Evolutionary conservation across 257 asterid species (phyloP), one percentile per base, ranked within the genome.

Genomic region (Primulina huaijiensis): DNA sequence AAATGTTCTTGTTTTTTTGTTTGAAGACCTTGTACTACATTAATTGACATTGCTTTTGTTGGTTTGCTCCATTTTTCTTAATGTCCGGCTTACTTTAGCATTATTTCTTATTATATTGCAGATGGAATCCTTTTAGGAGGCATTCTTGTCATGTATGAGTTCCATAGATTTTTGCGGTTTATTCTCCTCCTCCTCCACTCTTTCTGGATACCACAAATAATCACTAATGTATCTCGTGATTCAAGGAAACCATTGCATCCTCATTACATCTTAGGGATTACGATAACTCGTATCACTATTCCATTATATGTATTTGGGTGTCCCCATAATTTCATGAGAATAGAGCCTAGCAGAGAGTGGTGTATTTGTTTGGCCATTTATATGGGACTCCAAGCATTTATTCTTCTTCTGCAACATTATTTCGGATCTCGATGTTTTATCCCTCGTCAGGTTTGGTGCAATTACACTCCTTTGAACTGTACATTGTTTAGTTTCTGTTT

Each of bases 81-180:
- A 62, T 20, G 30, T 71, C 17, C 53, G 65, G 65, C 29, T 40
- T 72, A 27, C 59, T 69, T 62, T 72, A 58, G 68, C 58, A 14
- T 35, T 72, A 60, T 17, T 50, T 50, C 21, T 3, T 50, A 71
- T 40, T 61, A 40, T 71, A 77, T 74, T 83, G 88, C 97, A 94
- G 97, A 94, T 78, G 97, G 97, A 77, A 85, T 89, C 78, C 96
- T 94, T 58, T 78, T 94, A 73, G 91, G 96, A 35, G 97, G 99
- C 70, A 88, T 94, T 77, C 77, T 94, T 72, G 71, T 94, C 46
- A 86, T 89, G 96, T 91, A 94, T 17, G 97, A 91, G 84, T 94
- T 94, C 72, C 99, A 89, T 64, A 87, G 72, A 82, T 94, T 78
- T 66, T 71, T 91, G 73, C 84, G 86, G 74, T 71, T 84, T 50